Evolutionary conservation across 2,329 filamentous ascomycete species (phyloP).

Genomic region (Cladosporium sp.): DNA sequence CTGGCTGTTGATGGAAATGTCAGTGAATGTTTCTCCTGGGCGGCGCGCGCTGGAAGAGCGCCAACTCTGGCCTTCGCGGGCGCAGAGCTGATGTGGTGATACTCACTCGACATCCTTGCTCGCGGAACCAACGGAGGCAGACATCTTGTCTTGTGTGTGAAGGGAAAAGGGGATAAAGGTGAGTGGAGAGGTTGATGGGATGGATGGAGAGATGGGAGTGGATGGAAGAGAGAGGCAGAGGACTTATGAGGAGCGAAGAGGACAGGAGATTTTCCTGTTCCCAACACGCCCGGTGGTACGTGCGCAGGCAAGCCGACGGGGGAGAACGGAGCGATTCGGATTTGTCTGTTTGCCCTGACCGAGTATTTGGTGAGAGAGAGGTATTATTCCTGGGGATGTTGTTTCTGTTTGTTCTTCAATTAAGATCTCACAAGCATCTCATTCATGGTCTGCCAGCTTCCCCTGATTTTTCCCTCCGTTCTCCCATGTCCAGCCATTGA

Average conservation of each 20-base stretch:
- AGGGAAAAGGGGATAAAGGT: conserved; percentile 3
- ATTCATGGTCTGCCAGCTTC: no score
- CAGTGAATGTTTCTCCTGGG: conserved; percentile 7
- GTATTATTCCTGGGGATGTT: no score
- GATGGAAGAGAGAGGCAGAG: conserved; percentile 3
- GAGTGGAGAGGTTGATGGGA: conserved; percentile 8
- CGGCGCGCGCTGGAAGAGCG: not conserved
- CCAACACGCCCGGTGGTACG: no score
- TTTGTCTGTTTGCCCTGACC: no score
- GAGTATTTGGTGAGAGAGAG: not conserved
- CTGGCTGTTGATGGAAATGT: conserved; percentile 10
- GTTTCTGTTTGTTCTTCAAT: no score
- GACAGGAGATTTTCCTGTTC: conserved; percentile 1
- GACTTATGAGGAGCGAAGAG: conserved; percentile 6
- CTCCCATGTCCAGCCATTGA: no score
- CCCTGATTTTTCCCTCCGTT: no score
- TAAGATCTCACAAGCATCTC: no score
- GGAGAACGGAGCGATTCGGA: no score
- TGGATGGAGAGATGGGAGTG: conserved; percentile 10
- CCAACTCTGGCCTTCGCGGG: no score
- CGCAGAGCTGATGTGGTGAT: not conserved
- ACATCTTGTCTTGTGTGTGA: conserved; percentile 7
- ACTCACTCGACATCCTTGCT: conserved; percentile 14
- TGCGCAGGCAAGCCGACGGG: no score
- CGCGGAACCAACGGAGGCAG: conserved; percentile 10